Conservation (phyloP, 148 eudicot species). For the Suaeda aralocaspica region DNA sequence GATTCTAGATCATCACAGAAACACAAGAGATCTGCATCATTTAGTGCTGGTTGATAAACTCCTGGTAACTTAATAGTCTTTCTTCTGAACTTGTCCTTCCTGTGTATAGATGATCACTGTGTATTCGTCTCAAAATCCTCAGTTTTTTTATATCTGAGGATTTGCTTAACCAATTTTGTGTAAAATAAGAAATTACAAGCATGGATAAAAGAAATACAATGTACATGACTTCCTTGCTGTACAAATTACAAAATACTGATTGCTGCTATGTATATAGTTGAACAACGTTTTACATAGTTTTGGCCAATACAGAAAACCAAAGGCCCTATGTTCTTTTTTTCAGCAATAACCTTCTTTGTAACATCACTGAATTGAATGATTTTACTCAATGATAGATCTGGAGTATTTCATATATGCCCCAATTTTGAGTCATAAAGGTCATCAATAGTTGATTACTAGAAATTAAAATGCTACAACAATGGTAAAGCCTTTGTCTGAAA, state of each 20-base stretch:
- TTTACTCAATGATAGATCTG: neutral
- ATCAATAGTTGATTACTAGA: no score
- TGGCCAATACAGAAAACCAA: neutral
- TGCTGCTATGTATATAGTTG: neutral
- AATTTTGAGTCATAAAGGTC: no score
- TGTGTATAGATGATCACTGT: neutral
- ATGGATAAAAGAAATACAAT: neutral
- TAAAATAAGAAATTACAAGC: neutral
- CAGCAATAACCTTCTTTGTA: neutral
- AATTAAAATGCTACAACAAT: no score
- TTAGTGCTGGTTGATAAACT: slow-evolving; percentile 16
- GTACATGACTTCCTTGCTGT: neutral
- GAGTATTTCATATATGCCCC: no score
- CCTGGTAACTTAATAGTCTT: neutral
- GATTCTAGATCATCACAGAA: slow-evolving; percentile 29
- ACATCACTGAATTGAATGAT: neutral
- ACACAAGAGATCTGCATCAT: slow-evolving; percentile 43
- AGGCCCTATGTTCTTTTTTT: neutral
- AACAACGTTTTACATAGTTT: neutral
- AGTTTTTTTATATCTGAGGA: slow-evolving; percentile 21
- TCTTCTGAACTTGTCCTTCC: neutral
- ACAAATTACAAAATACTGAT: neutral
- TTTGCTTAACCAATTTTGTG: slow-evolving; percentile 8
- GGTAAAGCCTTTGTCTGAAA: no score
- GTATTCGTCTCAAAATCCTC: slow-evolving; percentile 13